Percentiles rank a stretch among this genome's conserved stretches.
Conservation (phyloP, 2,329 filamentous ascomycete species). For the Aspergillus pseudonomiae region DNA sequence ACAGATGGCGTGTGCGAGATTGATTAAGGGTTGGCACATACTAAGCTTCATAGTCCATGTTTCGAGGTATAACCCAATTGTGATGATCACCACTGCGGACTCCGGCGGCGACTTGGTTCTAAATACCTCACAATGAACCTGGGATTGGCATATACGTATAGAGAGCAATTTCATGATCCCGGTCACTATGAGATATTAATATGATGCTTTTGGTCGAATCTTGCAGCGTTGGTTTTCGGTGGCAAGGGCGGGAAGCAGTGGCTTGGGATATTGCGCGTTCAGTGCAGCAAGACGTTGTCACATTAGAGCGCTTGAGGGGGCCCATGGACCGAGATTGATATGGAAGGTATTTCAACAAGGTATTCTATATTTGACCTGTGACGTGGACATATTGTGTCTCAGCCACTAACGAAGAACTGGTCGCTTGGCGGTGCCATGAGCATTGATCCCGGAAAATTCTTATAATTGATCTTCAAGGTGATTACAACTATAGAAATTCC, state of each 20-base stretch:
- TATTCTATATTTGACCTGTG: not conserved
- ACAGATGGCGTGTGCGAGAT: not conserved
- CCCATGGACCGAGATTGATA: not conserved
- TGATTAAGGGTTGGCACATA: not conserved
- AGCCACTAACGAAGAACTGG: not conserved
- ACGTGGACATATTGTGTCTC: not conserved
- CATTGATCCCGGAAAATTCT: not conserved
- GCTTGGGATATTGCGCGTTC: not conserved
- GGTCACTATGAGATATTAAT: not conserved
- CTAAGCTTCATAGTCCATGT: not conserved
- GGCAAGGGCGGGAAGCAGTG: not conserved
- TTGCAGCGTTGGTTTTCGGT: not conserved
- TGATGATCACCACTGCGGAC: not conserved
- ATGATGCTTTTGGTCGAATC: not conserved
- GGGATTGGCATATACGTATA: not conserved
- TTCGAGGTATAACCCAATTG: not conserved
- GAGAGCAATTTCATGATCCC: not conserved
- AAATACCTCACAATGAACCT: not conserved
- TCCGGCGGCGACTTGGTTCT: not conserved
- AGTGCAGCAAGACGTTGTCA: not conserved
- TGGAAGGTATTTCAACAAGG: not conserved
- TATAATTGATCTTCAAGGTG: not conserved
- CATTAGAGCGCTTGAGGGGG: not conserved
- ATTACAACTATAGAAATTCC: not conserved
- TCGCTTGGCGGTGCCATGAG: not conserved